Evolutionary conservation across 352 stramenopile genomes (phyloP).

Genomic region (Aphanomyces euteiches): DNA sequence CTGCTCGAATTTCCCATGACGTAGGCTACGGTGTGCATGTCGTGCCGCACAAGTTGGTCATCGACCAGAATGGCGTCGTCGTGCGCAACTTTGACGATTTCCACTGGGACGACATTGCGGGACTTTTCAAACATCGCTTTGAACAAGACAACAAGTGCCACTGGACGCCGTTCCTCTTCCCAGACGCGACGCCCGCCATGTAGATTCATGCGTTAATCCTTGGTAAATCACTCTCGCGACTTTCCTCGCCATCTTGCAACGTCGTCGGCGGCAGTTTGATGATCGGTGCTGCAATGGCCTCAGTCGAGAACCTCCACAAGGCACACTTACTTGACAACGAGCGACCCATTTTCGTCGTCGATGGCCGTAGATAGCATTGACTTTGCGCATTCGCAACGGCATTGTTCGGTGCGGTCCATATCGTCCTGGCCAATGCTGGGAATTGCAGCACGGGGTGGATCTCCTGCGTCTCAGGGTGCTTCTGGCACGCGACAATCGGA

Average conservation of each 20-base stretch:
- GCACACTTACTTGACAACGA: slow-evolving; percentile 1
- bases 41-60: slow-evolving; percentile 50
- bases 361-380: slow-evolving; percentile 2
- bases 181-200: neutral
- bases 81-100: slow-evolving; percentile 56
- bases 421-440: slow-evolving; percentile 44
- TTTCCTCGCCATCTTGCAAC: no score
- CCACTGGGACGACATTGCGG: slow-evolving; percentile 57
- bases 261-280: no score
- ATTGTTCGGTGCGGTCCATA: slow-evolving; percentile 53
- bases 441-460: slow-evolving; percentile 54
- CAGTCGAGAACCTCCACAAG: neutral
- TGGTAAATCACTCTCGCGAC: no score
- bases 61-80: slow-evolving; percentile 46
- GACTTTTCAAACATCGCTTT: slow-evolving; percentile 41
- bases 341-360: neutral
- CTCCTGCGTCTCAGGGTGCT: slow-evolving; percentile 47
- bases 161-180: slow-evolving; percentile 17
- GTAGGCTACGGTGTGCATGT: slow-evolving; percentile 43
- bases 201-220: neutral
- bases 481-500: slow-evolving; percentile 21
- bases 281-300: no score
- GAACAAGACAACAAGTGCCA: slow-evolving; percentile 16
- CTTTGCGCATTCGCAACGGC: slow-evolving; percentile 35
- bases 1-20: neutral